Conservation (phyloP, 805 yeast genomes). For the Kluyveromyces siamensis region DNA sequence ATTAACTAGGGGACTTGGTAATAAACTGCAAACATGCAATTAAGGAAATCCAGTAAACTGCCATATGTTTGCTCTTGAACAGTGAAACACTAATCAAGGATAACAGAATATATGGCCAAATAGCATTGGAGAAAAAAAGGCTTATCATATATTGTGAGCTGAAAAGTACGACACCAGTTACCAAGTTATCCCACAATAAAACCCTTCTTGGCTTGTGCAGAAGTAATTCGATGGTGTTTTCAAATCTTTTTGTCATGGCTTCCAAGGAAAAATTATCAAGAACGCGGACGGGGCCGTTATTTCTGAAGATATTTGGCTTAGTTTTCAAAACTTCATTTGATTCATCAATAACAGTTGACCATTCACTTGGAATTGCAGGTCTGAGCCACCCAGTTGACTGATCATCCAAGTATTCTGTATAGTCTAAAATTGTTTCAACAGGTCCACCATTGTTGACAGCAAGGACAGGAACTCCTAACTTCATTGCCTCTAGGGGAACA, state of each 20-base stretch:
- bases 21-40: slow-evolving; percentile 3
- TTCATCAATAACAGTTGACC: slow-evolving; percentile 45
- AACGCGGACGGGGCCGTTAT: slow-evolving; percentile 27
- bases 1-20: not conserved
- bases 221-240: slow-evolving; percentile 27
- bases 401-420: slow-evolving; percentile 21
- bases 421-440: slow-evolving; percentile 50
- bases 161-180: slow-evolving; percentile 8
- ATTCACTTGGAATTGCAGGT: slow-evolving; percentile 36
- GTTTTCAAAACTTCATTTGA: slow-evolving; percentile 25
- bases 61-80: slow-evolving; percentile 9
- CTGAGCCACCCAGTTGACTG: slow-evolving; percentile 59
- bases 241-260: slow-evolving; percentile 33
- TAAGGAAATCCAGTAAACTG: slow-evolving; percentile 10
- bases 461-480: slow-evolving; percentile 69
- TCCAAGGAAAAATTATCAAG: slow-evolving; percentile 28
- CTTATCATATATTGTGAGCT: slow-evolving; percentile 9
- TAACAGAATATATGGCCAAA: slow-evolving; percentile 13
- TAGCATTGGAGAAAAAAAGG: slow-evolving; percentile 6
- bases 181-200: slow-evolving; percentile 26
- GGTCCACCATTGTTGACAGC: slow-evolving; percentile 94
- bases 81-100: slow-evolving; percentile 5
- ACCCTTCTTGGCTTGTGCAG: slow-evolving; percentile 15
- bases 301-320: slow-evolving; percentile 11
- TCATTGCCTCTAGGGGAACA: slow-evolving; percentile 95